Percentiles rank a stretch among this genome's conserved stretches.
These are phyloP conservation scores for Leccinum boreale DNA, from an alignment of 768 basidiomycete genomes.

Conservation along the genomic window DNA sequence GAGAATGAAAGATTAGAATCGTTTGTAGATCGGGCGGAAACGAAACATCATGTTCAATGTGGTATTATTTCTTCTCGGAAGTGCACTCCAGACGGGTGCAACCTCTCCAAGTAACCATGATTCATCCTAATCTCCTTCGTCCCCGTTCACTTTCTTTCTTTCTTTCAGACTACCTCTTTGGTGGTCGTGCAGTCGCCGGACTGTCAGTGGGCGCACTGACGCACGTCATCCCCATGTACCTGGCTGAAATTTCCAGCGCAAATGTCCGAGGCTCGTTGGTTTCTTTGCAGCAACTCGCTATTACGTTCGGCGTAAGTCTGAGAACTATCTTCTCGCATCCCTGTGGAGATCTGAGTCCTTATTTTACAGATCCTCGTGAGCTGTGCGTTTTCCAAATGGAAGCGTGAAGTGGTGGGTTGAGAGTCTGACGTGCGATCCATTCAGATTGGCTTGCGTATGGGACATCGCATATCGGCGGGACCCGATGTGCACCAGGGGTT, in stretches of 20 bases:
- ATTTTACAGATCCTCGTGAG: slow-evolving; percentile 28
- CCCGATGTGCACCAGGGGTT: slow-evolving; percentile 26
- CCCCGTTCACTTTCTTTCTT: background rate
- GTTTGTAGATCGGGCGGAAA: slow-evolving; percentile 26
- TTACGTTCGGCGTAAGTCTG: slow-evolving; percentile 33
- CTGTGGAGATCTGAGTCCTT: background rate
- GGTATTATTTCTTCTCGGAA: slow-evolving; percentile 28
- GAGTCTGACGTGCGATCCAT: background rate
- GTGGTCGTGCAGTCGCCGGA: slow-evolving; percentile 26
- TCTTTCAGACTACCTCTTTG: slow-evolving; percentile 24
- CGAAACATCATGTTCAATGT: slow-evolving; percentile 27
- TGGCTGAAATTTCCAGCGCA: slow-evolving; percentile 39
- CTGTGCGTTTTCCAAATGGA: slow-evolving; percentile 18
- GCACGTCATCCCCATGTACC: slow-evolving; percentile 31
- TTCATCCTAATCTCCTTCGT: background rate
- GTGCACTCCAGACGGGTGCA: slow-evolving; percentile 31
- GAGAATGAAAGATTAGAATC: background rate
- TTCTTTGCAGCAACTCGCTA: slow-evolving; percentile 34
- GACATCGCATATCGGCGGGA: slow-evolving; percentile 34
- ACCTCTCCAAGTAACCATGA: slow-evolving; percentile 17
- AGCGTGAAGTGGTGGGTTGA: background rate
- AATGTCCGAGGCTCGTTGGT: slow-evolving; percentile 37
- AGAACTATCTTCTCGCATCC: background rate
- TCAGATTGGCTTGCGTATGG: slow-evolving; percentile 33
- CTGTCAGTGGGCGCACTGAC: slow-evolving; percentile 20